Conservation (phyloP, 345 rosid genomes). For the Dipteronia dyeriana region DNA sequence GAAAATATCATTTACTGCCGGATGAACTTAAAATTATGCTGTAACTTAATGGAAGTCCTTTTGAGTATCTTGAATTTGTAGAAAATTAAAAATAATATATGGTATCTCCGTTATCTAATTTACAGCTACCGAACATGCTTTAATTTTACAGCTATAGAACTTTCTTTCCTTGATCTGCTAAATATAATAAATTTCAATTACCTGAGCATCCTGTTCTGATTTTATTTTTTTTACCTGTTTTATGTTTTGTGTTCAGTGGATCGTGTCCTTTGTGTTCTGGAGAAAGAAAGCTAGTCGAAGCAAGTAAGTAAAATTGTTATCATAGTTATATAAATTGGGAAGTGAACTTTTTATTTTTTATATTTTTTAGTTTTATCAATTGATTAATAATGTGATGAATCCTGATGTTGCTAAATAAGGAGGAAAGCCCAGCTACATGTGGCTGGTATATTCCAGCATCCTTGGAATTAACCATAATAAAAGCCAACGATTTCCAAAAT, state of each 20-base stretch:
- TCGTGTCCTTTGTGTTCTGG: constrained; percentile 76
- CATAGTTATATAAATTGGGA: neutral
- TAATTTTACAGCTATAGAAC: neutral
- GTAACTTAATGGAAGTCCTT: neutral
- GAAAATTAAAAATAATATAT: neutral
- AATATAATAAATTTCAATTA: constrained; percentile 9
- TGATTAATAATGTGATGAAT: neutral
- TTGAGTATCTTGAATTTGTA: neutral
- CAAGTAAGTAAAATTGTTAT: constrained; percentile 62
- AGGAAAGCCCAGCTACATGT: neutral
- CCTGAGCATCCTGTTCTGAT: constrained; percentile 12
- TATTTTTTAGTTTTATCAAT: neutral
- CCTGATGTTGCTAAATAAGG: neutral
- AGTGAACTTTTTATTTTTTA: neutral
- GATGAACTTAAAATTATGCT: neutral
- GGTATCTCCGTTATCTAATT: neutral
- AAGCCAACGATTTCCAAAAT: neutral
- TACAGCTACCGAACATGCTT: neutral
- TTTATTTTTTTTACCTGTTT: neutral
- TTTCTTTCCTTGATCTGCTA: neutral
- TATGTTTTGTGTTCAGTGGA: constrained; percentile 62
- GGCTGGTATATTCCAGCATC: neutral
- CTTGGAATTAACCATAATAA: neutral
- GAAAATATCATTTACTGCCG: neutral
- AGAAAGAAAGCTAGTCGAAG: constrained; percentile 74